Evolutionary conservation across 2,329 filamentous ascomycete species (phyloP).

Genomic region (Macroventuria anomochaeta): DNA sequence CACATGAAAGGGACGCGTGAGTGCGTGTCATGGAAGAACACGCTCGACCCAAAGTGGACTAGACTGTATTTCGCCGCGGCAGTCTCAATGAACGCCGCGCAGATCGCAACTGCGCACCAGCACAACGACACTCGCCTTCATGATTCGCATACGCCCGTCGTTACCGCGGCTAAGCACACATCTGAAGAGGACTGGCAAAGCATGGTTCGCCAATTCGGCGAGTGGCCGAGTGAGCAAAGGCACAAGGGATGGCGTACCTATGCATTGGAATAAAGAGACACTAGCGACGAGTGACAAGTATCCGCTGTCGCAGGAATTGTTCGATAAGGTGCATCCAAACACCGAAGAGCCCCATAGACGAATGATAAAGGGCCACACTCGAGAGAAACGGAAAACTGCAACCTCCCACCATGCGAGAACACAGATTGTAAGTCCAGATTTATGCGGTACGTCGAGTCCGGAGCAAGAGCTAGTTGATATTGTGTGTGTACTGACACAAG

Average conservation of each 20-base stretch:
- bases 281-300: slow-evolving; percentile 23
- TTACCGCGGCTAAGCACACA: slow-evolving; percentile 8
- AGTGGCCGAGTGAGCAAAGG: not conserved
- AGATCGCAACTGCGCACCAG: not conserved
- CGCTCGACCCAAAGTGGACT: slow-evolving; percentile 1
- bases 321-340: slow-evolving; percentile 17
- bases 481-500: slow-evolving; percentile 15
- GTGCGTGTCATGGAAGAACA: not conserved
- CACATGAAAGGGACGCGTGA: not conserved
- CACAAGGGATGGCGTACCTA: not conserved
- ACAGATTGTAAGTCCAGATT: slow-evolving; percentile 52
- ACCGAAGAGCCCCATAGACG: not conserved
- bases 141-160: slow-evolving; percentile 27
- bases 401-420: slow-evolving; percentile 18
- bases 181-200: not conserved
- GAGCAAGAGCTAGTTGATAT: not conserved
- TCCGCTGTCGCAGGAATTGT: slow-evolving; percentile 21
- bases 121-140: slow-evolving; percentile 16
- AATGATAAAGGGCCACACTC: not conserved
- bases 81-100: not conserved
- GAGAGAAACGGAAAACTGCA: not conserved
- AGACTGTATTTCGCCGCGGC: slow-evolving; percentile 5
- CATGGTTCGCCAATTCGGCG: not conserved
- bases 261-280: slow-evolving; percentile 24
- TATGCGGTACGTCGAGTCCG: slow-evolving; percentile 52